These are phyloP conservation scores for Lagenidium sp. DNA, from an alignment of 352 stramenopile species.

Conservation along the genomic window DNA sequence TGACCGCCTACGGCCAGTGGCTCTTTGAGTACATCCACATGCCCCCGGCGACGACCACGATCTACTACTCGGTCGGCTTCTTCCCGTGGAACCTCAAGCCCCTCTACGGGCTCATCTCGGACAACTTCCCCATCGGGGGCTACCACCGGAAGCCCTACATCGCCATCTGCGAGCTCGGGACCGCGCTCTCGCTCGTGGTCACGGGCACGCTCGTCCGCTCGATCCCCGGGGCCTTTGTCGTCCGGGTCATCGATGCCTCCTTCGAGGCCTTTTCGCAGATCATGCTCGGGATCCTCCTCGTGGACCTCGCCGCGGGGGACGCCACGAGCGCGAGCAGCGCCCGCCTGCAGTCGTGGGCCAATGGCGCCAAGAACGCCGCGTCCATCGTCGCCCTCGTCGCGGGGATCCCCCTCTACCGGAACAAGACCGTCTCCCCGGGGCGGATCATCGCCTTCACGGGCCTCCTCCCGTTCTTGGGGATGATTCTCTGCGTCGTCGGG, in stretches of 20 bases:
- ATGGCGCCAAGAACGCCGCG: conserved; percentile 53
- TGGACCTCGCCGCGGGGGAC: conserved; percentile 49
- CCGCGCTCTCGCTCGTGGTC: conserved; percentile 40
- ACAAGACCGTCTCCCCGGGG: conserved; percentile 36
- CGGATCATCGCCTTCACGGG: conserved; percentile 58
- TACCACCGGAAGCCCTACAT: conserved; percentile 84
- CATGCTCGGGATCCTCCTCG: conserved; percentile 74
- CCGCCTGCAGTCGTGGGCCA: conserved; percentile 57
- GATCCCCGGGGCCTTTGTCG: conserved; percentile 49
- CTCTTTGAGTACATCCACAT: conserved; percentile 75
- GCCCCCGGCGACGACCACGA: conserved; percentile 56
- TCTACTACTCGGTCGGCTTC: conserved; percentile 81
- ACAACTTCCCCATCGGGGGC: conserved; percentile 60
- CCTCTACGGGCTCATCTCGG: conserved; percentile 68
- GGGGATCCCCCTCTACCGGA: conserved; percentile 57
- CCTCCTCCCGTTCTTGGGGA: conserved; percentile 41
- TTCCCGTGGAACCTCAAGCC: conserved; percentile 85
- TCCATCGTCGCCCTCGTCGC: conserved; percentile 51
- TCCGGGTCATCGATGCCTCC: conserved; percentile 56
- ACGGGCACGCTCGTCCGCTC: conserved; percentile 47
- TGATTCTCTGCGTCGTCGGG: conserved; percentile 31
- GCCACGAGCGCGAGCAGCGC: conserved; percentile 45
- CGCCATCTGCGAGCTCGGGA: conserved; percentile 48
- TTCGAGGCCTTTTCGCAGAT: conserved; percentile 75
- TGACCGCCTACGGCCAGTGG: conserved; percentile 66